Percentiles rank a stretch among this genome's conserved stretches.
phyloP scores from a whole-genome alignment of 202 grass and related monocot species.

The Schoenoplectus tabernaemontani region DNA sequence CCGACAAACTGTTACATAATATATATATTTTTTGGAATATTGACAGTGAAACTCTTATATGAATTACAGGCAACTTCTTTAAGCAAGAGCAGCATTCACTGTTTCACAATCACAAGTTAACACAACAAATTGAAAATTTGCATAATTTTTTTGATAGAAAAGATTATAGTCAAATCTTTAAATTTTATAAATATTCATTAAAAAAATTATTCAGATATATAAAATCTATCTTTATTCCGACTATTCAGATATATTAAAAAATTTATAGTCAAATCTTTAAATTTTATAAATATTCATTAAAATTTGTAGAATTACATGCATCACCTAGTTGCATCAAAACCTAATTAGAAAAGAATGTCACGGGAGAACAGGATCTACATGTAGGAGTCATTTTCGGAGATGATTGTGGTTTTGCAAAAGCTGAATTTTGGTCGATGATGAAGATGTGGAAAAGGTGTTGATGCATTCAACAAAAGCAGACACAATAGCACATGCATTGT shows the following conservation, averaged over 20 bases:
- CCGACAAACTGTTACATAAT: not conserved
- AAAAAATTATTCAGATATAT: too few species aligned
- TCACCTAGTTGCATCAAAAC: not conserved
- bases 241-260: too few species aligned
- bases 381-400: slow-evolving; percentile 13
- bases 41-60: not conserved
- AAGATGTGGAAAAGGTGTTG: slow-evolving; percentile 4
- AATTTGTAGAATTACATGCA: too few species aligned
- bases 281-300: too few species aligned
- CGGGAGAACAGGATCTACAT: not conserved
- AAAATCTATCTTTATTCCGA: too few species aligned
- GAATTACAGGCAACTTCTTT: not conserved
- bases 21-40: not conserved
- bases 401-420: slow-evolving; percentile 10
- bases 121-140: too few species aligned
- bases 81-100: not conserved
- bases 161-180: too few species aligned
- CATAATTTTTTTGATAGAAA: too few species aligned
- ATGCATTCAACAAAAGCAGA: not conserved
- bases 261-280: too few species aligned
- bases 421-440: slow-evolving; percentile 12
- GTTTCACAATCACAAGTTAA: not conserved
- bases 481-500: slow-evolving; percentile 14
- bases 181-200: too few species aligned
- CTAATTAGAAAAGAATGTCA: not conserved